These are phyloP conservation scores for Telfairia occidentalis DNA, from an alignment of 331 rosid species.

Conservation along the genomic window DNA sequence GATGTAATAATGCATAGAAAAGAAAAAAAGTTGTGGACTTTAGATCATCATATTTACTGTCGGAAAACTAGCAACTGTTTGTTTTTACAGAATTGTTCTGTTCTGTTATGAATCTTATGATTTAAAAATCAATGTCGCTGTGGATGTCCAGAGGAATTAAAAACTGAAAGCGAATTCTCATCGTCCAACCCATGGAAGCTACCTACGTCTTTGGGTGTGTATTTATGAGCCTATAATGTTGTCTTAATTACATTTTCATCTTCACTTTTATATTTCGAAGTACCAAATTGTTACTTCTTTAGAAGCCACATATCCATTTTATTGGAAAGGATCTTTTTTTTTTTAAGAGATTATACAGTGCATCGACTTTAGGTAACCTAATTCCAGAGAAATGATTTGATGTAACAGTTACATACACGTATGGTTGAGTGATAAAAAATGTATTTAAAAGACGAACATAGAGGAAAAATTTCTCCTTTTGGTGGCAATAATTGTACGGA, in stretches of 20 bases:
- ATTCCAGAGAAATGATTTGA: too few relatives aligned
- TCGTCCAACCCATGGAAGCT: neutral
- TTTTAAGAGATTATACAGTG: too few relatives aligned
- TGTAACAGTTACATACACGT: too few relatives aligned
- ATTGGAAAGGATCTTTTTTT: neutral
- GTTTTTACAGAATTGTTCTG: neutral
- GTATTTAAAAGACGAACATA: too few relatives aligned
- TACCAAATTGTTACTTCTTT: neutral
- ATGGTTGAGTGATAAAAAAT: too few relatives aligned
- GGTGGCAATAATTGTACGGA: neutral
- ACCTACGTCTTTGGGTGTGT: neutral
- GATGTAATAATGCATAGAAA: neutral
- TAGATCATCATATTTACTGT: neutral
- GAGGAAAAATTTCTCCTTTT: neutral
- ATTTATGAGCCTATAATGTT: neutral
- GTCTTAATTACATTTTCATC: neutral
- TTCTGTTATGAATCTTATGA: neutral
- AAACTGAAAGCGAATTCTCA: constrained; percentile 6
- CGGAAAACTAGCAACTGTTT: neutral
- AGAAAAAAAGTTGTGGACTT: too few relatives aligned
- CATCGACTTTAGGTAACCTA: too few relatives aligned
- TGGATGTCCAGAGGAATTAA: neutral
- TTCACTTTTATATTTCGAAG: neutral
- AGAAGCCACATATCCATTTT: neutral
- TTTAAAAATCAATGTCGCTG: neutral